Evolutionary conservation across 2,329 filamentous ascomycete genomes (phyloP).

Genomic region (Diplodia mutila): DNA sequence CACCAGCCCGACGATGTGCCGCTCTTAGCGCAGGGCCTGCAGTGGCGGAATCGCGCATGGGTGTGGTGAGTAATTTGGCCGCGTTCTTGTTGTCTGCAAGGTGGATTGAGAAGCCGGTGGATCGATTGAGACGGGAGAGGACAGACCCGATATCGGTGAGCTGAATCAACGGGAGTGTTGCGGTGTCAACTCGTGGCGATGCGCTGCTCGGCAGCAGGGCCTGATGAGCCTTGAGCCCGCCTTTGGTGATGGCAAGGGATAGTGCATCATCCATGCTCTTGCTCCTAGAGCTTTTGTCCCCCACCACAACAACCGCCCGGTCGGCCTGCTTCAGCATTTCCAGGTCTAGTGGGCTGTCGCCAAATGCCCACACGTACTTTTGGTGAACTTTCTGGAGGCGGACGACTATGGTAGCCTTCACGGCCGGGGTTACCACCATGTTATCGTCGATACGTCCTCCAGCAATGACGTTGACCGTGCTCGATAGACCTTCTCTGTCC

Average conservation of each 20-base stretch:
- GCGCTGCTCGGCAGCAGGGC: constrained; percentile 48
- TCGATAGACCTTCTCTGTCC: constrained; percentile 45
- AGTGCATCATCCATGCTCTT: constrained; percentile 37
- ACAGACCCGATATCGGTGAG: constrained; percentile 39
- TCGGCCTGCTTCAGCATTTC: too few species aligned
- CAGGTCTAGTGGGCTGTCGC: constrained; percentile 60
- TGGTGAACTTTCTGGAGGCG: constrained; percentile 43
- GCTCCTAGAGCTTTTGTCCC: too few species aligned
- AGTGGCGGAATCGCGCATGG: constrained; percentile 56
- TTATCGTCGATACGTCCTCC: constrained; percentile 53
- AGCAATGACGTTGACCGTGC: constrained; percentile 57
- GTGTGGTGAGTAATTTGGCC: constrained; percentile 57
- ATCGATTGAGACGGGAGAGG: constrained; percentile 27
- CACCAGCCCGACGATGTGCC: constrained; percentile 55
- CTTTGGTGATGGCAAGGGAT: constrained; percentile 46
- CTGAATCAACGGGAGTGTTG: constrained; percentile 48
- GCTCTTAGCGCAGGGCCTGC: constrained; percentile 53
- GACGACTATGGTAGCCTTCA: constrained; percentile 56
- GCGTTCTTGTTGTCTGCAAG: constrained; percentile 53
- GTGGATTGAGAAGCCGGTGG: constrained; percentile 35
- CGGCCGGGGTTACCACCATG: constrained; percentile 54
- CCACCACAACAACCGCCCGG: too few species aligned
- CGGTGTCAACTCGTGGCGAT: constrained; percentile 48
- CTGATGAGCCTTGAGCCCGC: constrained; percentile 51
- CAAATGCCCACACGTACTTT: constrained; percentile 59